A percentile compares a stretch with the other conserved stretches of the same genome.
phyloP scores from a whole-genome alignment of 78 protist species.

The Tieghemostelium lacteum region DNA sequence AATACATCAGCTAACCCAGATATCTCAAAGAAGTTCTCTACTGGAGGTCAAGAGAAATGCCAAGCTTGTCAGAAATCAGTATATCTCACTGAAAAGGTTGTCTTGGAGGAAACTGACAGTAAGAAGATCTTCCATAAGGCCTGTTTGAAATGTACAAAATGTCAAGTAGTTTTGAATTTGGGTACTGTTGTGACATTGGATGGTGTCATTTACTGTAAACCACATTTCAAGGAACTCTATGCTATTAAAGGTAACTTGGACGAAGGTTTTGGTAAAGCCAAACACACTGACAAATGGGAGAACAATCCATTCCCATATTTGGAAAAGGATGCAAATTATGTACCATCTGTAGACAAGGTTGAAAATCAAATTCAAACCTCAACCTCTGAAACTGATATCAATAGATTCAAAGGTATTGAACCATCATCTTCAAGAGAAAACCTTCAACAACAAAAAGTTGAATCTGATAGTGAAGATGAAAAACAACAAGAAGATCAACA shows the following conservation, averaged over 20 bases:
- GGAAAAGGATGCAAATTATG: slow-evolving; percentile 54
- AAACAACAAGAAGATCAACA: not conserved
- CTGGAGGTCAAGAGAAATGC: slow-evolving; percentile 36
- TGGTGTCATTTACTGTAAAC: slow-evolving; percentile 76
- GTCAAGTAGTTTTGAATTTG: slow-evolving; percentile 19
- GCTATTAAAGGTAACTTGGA: slow-evolving; percentile 65
- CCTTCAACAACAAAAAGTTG: not conserved
- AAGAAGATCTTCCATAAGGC: slow-evolving; percentile 76
- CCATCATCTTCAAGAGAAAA: not conserved
- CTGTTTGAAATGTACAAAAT: slow-evolving; percentile 61
- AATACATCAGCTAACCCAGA: slow-evolving; percentile 62
- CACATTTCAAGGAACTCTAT: slow-evolving; percentile 71
- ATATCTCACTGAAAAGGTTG: slow-evolving; percentile 78
- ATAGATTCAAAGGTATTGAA: slow-evolving; percentile 31
- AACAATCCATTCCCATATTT: slow-evolving; percentile 77
- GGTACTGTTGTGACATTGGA: slow-evolving; percentile 60
- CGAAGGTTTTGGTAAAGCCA: slow-evolving; percentile 70
- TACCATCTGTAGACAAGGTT: slow-evolving; percentile 46
- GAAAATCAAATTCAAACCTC: not conserved
- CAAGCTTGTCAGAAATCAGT: slow-evolving; percentile 59
- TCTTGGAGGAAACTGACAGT: slow-evolving; percentile 68
- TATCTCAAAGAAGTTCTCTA: slow-evolving; percentile 65
- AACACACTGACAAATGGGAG: slow-evolving; percentile 51
- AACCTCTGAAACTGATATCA: slow-evolving; percentile 11
- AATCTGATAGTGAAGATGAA: slow-evolving; percentile 4